Evolutionary conservation across 306 rosid genomes (phyloP).

Genomic region (Coriaria nepalensis): DNA sequence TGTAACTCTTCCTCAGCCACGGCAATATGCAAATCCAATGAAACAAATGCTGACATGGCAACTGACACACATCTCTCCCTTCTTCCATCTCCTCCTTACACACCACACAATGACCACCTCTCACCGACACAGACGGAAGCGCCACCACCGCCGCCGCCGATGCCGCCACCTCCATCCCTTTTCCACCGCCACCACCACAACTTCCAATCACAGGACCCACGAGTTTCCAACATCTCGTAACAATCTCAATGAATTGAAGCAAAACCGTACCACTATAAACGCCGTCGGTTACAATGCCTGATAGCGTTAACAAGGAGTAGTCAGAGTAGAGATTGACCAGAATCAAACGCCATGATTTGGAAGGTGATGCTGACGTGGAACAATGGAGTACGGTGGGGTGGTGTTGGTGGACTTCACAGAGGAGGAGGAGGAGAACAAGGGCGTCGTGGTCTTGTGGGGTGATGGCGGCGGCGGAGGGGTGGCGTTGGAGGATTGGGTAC

Average conservation of each 20-base stretch:
- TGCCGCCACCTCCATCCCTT: conserved; percentile 32
- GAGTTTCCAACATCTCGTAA: conserved; percentile 45
- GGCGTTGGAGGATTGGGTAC: conserved; percentile 9
- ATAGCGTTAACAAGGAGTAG: conserved; percentile 19
- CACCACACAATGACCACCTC: conserved; percentile 47
- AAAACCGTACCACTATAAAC: conserved; percentile 19
- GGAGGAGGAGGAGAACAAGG: conserved; percentile 47
- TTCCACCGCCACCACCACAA: conserved; percentile 13
- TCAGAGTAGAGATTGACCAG: conserved; percentile 18
- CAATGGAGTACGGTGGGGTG: conserved; percentile 33
- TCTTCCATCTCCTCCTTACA: conserved; percentile 68
- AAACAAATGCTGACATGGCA: conserved; percentile 79
- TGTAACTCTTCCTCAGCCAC: conserved; percentile 70
- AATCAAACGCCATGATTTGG: conserved; percentile 37
- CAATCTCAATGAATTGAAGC: conserved; percentile 46
- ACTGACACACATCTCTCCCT: conserved; percentile 61
- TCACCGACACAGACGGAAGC: conserved; percentile 43
- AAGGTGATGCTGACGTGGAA: too few species aligned
- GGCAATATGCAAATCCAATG: conserved; percentile 79
- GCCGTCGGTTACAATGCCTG: conserved; percentile 23
- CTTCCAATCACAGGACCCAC: conserved; percentile 22
- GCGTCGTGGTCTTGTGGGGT: conserved; percentile 48
- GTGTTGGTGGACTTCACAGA: conserved; percentile 67
- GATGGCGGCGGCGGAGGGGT: conserved; percentile 13
- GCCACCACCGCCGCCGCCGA: conserved; percentile 42